Evolutionary conservation across 306 rosid genomes (phyloP).

Genomic region (Mucuna pruriens): DNA sequence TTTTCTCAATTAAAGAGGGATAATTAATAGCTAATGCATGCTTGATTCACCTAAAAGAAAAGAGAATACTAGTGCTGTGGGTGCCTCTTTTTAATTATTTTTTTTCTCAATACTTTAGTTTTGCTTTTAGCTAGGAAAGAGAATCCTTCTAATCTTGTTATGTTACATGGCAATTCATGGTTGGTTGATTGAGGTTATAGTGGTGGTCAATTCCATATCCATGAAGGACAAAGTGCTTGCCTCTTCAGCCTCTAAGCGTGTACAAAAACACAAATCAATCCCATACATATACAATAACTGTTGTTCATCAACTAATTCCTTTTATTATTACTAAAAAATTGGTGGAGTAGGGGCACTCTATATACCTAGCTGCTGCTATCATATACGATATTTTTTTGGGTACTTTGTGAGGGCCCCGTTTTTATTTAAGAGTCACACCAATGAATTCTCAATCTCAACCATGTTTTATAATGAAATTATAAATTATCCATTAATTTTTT

Average conservation of each 20-base stretch:
- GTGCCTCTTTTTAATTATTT: conserved; percentile 27
- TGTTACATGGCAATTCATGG: conserved; percentile 37
- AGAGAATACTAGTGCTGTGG: conserved; percentile 42
- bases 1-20: conserved; percentile 32
- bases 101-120: conserved; percentile 25
- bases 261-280: conserved; percentile 25
- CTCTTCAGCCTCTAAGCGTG: conserved; percentile 34
- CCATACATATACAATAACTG: not conserved
- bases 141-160: conserved; percentile 39
- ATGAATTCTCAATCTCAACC: not conserved
- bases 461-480: not conserved
- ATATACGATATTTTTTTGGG: not conserved
- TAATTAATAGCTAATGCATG: conserved; percentile 34
- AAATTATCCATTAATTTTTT: not conserved
- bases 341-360: conserved; percentile 13
- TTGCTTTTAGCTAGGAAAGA: conserved; percentile 47
- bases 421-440: not conserved
- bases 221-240: conserved; percentile 36
- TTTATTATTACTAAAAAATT: not conserved
- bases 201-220: conserved; percentile 51
- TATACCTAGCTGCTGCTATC: not conserved
- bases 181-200: conserved; percentile 39
- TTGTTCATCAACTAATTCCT: conserved; percentile 9
- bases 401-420: not conserved
- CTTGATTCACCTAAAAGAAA: conserved; percentile 46